A percentile compares a stretch with the other conserved stretches of the same genome.
phyloP scores from a whole-genome alignment of 2,329 filamentous ascomycete genomes.

The Keithomyces neogunnii region DNA sequence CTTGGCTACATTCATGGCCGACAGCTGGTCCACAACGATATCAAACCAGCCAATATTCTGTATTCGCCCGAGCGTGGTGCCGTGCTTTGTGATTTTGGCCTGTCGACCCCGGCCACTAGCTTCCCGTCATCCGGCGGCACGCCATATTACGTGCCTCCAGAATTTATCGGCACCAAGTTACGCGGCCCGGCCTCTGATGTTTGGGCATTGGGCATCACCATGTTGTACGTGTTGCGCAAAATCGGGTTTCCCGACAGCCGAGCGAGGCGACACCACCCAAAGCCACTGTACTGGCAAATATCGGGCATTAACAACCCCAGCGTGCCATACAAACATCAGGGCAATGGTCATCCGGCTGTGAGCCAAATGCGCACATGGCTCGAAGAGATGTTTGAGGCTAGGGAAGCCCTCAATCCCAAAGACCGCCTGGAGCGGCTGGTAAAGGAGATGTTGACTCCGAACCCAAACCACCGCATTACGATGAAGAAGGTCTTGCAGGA shows the following conservation, averaged over 20 bases:
- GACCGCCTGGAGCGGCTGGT: slow-evolving; percentile 45
- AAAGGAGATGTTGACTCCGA: slow-evolving; percentile 44
- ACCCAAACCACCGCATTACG: slow-evolving; percentile 42
- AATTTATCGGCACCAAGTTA: slow-evolving; percentile 47
- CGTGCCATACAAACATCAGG: slow-evolving; percentile 22
- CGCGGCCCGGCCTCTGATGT: slow-evolving; percentile 49
- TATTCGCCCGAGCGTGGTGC: slow-evolving; percentile 51
- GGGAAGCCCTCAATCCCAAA: slow-evolving; percentile 33
- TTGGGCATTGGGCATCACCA: slow-evolving; percentile 52
- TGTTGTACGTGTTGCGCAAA: slow-evolving; percentile 50
- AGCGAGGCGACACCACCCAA: slow-evolving; percentile 36
- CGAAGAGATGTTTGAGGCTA: slow-evolving; percentile 40
- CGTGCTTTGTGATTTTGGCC: slow-evolving; percentile 52
- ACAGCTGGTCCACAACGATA: slow-evolving; percentile 50
- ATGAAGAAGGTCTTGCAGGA: slow-evolving; percentile 43
- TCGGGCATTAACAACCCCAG: slow-evolving; percentile 41
- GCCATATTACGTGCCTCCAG: slow-evolving; percentile 53
- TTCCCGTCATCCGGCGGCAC: slow-evolving; percentile 45
- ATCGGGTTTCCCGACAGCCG: slow-evolving; percentile 47
- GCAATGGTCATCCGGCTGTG: slow-evolving; percentile 32
- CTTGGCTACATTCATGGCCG: slow-evolving; percentile 48
- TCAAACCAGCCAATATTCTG: slow-evolving; percentile 54
- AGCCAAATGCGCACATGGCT: slow-evolving; percentile 50
- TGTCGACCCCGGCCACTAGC: slow-evolving; percentile 39
- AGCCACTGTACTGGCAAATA: slow-evolving; percentile 50